Base-by-base conservation (phyloP, 768 basidiomycete genomes). In the Tulasnella sp. region DNA sequence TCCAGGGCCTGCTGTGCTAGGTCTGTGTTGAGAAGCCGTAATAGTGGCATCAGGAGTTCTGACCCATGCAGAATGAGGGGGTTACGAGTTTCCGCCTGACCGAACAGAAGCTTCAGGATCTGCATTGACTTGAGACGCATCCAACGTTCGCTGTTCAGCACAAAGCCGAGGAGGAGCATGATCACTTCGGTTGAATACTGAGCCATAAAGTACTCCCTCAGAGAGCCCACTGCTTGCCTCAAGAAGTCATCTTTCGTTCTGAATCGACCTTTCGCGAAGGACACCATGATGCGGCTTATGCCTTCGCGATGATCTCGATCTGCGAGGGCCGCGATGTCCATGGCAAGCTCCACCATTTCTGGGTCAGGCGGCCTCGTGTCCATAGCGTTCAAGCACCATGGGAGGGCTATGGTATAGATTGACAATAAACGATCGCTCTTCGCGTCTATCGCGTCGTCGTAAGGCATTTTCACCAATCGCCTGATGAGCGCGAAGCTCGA, bases 181-280 rank as follows among this genome's bases (percentile, higher is more conserved):
- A 90, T 83, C 19, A 92, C 81, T 27, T 91, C 84, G 1, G 85
- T 79, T 81, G 88, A 88, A 65, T 83, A 75, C 30, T 87, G 79
- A 3, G 75, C 75, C 0, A 82, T 81, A 67, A 90, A 92, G 70
- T 89, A 84, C 67, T 96, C 93, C 21, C 91, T 82, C 38, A 97
- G 77, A 65, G 87, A 85, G 1, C 82, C 77, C 21, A 91, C 84
- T 0, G 89, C 91, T 68, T 96, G 91, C 3, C 90, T 83, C 61
- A 95, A 78, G 73, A 95, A 95, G 71, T 96, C 93, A 54, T 97
- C 93, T 67, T 85, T 85, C 1, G 91, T 91, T 50, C 93, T 78
- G 76, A 97, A 96, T 52, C 88, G 85, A 21, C 78, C 76, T 70
- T 89, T 89, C 58, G 87, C 81, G 65, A 94, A 94, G 2, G 89